These are phyloP conservation scores for Ophiostoma novo-ulmi DNA, from an alignment of 2,329 filamentous ascomycete species.

Conservation along the genomic window DNA sequence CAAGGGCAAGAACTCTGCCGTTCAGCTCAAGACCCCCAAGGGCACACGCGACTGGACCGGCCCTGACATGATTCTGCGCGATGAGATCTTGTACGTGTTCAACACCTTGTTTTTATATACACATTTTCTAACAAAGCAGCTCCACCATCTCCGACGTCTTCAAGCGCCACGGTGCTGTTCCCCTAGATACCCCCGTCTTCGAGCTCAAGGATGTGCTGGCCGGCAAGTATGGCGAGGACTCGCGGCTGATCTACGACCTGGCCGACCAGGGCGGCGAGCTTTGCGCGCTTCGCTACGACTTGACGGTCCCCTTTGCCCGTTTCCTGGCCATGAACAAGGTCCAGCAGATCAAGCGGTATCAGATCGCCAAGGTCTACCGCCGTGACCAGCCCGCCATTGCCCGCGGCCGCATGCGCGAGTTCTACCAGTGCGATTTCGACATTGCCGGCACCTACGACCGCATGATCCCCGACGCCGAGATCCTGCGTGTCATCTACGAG, in stretches of 20 bases:
- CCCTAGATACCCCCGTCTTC: slow-evolving; percentile 70
- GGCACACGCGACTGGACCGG: slow-evolving; percentile 69
- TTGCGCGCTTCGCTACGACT: slow-evolving; percentile 73
- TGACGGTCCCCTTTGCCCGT: slow-evolving; percentile 63
- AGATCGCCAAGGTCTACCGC: slow-evolving; percentile 85
- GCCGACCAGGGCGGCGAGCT: slow-evolving; percentile 79
- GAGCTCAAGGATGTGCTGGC: slow-evolving; percentile 67
- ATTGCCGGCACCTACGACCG: slow-evolving; percentile 83
- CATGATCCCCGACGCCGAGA: slow-evolving; percentile 90
- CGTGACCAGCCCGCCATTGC: slow-evolving; percentile 58
- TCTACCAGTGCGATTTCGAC: slow-evolving; percentile 97
- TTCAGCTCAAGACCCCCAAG: slow-evolving; percentile 68
- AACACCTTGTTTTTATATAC: neutral
- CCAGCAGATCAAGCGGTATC: slow-evolving; percentile 84
- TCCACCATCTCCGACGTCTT: slow-evolving; percentile 28
- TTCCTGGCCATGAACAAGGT: slow-evolving; percentile 90
- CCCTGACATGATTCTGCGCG: slow-evolving; percentile 61
- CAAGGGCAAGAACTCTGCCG: slow-evolving; percentile 26
- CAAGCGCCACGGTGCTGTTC: slow-evolving; percentile 61
- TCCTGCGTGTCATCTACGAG: slow-evolving; percentile 76
- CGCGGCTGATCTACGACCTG: slow-evolving; percentile 66
- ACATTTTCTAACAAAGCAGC: slow-evolving; percentile 22
- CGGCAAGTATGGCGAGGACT: slow-evolving; percentile 59
- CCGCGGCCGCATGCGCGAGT: slow-evolving; percentile 90
- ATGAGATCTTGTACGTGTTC: slow-evolving; percentile 53